Evolutionary conservation across 2,329 filamentous ascomycete species (phyloP).

Genomic region (Ophioceras dolichostomum): DNA sequence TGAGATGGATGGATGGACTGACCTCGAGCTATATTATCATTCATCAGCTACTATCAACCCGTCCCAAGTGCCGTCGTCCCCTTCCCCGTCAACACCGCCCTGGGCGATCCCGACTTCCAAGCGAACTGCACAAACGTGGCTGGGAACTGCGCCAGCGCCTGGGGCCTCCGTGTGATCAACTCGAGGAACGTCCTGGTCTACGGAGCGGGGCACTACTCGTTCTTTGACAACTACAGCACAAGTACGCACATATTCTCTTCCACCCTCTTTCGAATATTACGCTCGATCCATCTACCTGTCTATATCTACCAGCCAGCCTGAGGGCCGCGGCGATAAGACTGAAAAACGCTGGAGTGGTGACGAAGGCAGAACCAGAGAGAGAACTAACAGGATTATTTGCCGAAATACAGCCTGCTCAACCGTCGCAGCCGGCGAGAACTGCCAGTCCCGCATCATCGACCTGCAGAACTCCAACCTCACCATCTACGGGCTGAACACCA

Average conservation of each 20-base stretch:
- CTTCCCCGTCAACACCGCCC: conserved; percentile 29
- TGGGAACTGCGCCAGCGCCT: conserved; percentile 39
- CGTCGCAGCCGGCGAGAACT: conserved; percentile 26
- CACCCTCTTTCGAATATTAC: neutral
- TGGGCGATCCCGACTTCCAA: conserved; percentile 41
- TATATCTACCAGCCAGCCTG: no score
- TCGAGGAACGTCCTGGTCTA: conserved; percentile 44
- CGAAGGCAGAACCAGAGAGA: no score
- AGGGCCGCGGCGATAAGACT: no score
- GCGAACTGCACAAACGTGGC: conserved; percentile 19
- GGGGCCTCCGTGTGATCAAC: conserved; percentile 51
- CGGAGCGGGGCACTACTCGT: conserved; percentile 55
- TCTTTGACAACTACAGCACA: conserved; percentile 52
- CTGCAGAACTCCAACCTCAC: conserved; percentile 16
- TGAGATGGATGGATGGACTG: no score
- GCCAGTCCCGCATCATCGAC: conserved; percentile 31
- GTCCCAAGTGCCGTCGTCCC: conserved; percentile 45
- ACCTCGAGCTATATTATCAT: no score
- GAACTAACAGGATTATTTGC: conserved; percentile 1
- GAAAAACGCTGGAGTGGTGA: no score
- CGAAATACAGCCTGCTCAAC: conserved; percentile 29
- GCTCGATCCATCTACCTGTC: no score
- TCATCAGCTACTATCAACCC: conserved; percentile 49
- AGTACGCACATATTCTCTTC: conserved; percentile 1
- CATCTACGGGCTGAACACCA: conserved; percentile 32